Evolutionary conservation across 2,329 filamentous ascomycete genomes (phyloP).

Genomic region (Chrysoporthe deuterocubensis): DNA sequence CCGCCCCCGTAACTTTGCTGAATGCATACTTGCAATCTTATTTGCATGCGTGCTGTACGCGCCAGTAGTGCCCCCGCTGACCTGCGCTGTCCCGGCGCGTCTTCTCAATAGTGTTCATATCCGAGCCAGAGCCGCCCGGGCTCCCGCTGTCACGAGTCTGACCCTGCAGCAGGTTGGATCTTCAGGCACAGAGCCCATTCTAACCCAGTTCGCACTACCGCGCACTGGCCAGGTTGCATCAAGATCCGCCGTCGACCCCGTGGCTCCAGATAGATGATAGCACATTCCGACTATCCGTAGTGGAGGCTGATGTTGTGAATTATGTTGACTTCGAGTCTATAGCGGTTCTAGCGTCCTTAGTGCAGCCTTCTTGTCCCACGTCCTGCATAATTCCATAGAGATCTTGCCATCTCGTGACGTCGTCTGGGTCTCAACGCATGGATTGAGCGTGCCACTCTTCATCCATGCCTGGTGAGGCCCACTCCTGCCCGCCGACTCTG

Average conservation of each 20-base stretch:
- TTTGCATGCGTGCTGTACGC: background rate
- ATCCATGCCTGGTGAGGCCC: background rate
- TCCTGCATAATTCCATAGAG: background rate
- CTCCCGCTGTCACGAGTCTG: slow-evolving; percentile 1
- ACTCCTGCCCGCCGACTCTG: background rate
- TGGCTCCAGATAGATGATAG: background rate
- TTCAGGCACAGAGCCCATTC: background rate
- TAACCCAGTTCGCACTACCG: no score
- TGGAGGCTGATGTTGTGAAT: background rate
- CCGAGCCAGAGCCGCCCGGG: background rate
- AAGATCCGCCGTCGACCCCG: background rate
- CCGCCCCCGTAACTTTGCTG: slow-evolving; percentile 1
- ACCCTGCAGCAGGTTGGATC: slow-evolving; percentile 10
- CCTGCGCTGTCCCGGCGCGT: no score
- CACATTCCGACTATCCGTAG: background rate
- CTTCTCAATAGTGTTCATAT: background rate
- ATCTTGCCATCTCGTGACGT: background rate
- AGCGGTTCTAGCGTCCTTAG: background rate
- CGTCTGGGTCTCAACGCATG: background rate
- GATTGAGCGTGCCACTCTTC: background rate
- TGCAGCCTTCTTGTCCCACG: background rate
- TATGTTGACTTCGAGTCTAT: background rate
- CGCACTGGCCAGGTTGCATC: slow-evolving; percentile 16
- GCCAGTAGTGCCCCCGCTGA: no score
- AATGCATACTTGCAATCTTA: slow-evolving; percentile 11